phyloP scores from a whole-genome alignment of 306 rosid species.

The Cucurbita maxima region DNA sequence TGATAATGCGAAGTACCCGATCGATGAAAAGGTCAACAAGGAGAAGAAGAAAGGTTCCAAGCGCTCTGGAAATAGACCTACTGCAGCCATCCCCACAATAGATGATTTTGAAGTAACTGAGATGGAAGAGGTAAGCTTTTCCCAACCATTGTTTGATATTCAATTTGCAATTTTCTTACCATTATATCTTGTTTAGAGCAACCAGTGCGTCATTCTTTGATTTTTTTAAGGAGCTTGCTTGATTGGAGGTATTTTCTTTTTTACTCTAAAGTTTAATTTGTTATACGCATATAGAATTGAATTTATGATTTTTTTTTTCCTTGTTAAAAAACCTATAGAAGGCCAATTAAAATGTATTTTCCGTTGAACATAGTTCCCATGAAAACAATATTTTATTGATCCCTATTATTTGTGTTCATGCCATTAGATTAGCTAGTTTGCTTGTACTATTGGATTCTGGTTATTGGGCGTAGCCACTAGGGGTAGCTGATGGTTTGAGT shows the following conservation, averaged over 20 bases:
- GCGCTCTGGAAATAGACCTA: constrained; percentile 38
- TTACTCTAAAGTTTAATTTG: background rate
- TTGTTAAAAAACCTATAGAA: background rate
- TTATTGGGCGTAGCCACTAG: background rate
- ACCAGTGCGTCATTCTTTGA: background rate
- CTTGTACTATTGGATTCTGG: background rate
- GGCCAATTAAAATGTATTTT: background rate
- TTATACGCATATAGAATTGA: background rate
- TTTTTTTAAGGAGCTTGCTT: background rate
- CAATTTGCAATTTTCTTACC: background rate
- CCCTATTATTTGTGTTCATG: background rate
- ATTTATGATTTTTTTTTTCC: background rate
- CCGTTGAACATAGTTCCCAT: background rate
- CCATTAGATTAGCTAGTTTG: background rate
- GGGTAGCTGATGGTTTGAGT: background rate
- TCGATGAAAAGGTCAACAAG: constrained; percentile 47
- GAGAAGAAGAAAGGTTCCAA: constrained; percentile 58
- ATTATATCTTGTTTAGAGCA: background rate
- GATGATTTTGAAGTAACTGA: constrained; percentile 75
- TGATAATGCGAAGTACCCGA: constrained; percentile 76
- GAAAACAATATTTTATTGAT: background rate
- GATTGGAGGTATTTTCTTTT: background rate
- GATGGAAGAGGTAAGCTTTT: constrained; percentile 39
- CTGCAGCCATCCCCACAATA: constrained; percentile 35
- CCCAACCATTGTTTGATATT: background rate